Evolutionary conservation across 805 yeast species (phyloP), one percentile per base, ranked within the genome.

Genomic region (Wickerhamomyces canadensis): DNA sequence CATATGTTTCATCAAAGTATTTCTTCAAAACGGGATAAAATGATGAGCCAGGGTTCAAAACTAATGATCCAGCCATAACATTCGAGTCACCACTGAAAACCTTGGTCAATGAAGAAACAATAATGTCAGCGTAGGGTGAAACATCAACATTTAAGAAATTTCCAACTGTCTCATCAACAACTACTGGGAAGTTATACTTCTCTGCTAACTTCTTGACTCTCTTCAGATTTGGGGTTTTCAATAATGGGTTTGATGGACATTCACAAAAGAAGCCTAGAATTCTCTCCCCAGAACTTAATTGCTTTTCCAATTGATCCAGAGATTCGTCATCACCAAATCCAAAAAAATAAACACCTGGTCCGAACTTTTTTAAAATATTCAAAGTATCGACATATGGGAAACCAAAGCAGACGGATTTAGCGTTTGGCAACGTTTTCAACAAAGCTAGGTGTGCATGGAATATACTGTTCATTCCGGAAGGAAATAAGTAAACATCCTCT

Each of bases 321-420:
- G 87, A 72, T 18, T 67, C 70, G 40, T 78, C 81, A 51, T 86
- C 95, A 16, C 96, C 96, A 47, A 76, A 65, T 4, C 96, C 96
- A 46, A 80, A 78, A 58, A 88, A 91, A 48, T 79, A 79, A 27
- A 83, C 84, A 26, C 97, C 97, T 4, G 89, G 84, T 13, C 98
- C 97, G 70, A 88, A 93, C 58, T 89, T 91, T 52, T 74, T 72
- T 51, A 93, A 68, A 41, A 93, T 79, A 49, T 85, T 86, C 38
- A 87, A 68, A 0, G 98, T 89, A 58, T 93, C 98, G 21, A 86
- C 93, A 59, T 91, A 93, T 6, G 98, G 96, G 63, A 89, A 88
- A 1, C 99, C 99, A 61, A 85, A 91, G 62, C 96, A 87, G 2
- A 88, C 95, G 2, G 95, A 79, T 57, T 85, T 86, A 38, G 64